Conservation (phyloP, 2,329 filamentous ascomycete genomes). For the Colletotrichum navitas region DNA sequence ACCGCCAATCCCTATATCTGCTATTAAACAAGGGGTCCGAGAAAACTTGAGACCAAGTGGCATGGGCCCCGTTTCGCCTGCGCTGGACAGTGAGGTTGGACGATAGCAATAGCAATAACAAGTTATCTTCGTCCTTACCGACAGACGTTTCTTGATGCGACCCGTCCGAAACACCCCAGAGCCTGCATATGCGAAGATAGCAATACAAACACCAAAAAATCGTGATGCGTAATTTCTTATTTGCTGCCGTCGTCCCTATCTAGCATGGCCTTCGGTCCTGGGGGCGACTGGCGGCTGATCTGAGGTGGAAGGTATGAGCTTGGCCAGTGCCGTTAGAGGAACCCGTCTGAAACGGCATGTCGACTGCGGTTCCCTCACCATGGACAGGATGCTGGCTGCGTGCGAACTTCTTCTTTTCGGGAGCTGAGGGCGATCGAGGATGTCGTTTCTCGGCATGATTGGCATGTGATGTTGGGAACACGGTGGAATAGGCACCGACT, state of each 20-base stretch:
- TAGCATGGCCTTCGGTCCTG: neutral
- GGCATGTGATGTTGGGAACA: neutral
- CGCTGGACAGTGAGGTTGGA: neutral
- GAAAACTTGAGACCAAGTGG: slow-evolving; percentile 33
- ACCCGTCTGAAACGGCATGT: slow-evolving; percentile 29
- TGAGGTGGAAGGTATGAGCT: slow-evolving; percentile 1
- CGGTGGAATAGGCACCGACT: neutral
- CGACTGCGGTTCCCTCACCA: slow-evolving; percentile 22
- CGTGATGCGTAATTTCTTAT: neutral
- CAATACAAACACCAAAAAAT: neutral
- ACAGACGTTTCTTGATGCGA: neutral
- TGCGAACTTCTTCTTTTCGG: neutral
- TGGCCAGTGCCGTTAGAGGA: slow-evolving; percentile 16
- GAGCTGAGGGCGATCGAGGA: neutral
- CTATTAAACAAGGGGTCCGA: neutral
- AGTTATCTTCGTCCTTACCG: neutral
- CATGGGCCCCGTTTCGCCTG: slow-evolving; percentile 26
- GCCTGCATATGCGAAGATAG: neutral
- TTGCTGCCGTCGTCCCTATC: neutral
- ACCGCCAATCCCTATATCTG: neutral
- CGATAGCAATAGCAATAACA: neutral
- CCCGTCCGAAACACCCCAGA: neutral
- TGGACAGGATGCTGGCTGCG: neutral
- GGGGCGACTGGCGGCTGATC: neutral
- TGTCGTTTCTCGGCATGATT: neutral